These are phyloP conservation scores for Acacia concinna DNA, from an alignment of 331 rosid genomes.

Conservation along the genomic window DNA sequence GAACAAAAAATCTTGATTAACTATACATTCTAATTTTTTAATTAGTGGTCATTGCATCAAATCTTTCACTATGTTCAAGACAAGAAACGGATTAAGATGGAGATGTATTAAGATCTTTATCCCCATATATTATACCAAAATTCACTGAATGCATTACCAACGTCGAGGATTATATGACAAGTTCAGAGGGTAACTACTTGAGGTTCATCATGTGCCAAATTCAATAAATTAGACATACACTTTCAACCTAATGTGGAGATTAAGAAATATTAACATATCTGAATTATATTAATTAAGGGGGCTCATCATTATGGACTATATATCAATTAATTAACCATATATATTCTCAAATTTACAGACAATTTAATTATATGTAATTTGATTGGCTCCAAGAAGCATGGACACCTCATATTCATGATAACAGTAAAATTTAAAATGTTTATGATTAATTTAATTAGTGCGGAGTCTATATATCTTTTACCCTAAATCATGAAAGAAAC, in stretches of 20 bases:
- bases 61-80: neutral
- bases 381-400: neutral
- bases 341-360: neutral
- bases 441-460: neutral
- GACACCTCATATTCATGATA: neutral
- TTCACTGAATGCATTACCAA: neutral
- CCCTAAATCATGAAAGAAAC: neutral
- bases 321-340: neutral
- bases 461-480: neutral
- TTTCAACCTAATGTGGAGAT: neutral
- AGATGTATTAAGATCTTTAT: neutral
- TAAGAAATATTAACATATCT: neutral
- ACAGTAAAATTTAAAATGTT: neutral
- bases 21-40: neutral
- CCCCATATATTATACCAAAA: neutral
- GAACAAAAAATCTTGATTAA: neutral
- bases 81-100: neutral
- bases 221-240: constrained; percentile 7
- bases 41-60: neutral
- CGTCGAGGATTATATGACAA: neutral
- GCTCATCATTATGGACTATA: too few relatives aligned
- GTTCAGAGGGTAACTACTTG: neutral
- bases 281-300: too few relatives aligned
- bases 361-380: neutral
- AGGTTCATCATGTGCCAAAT: constrained; percentile 5